These are phyloP conservation scores for Spatholobus suberectus DNA, from an alignment of 306 rosid species.

Conservation along the genomic window DNA sequence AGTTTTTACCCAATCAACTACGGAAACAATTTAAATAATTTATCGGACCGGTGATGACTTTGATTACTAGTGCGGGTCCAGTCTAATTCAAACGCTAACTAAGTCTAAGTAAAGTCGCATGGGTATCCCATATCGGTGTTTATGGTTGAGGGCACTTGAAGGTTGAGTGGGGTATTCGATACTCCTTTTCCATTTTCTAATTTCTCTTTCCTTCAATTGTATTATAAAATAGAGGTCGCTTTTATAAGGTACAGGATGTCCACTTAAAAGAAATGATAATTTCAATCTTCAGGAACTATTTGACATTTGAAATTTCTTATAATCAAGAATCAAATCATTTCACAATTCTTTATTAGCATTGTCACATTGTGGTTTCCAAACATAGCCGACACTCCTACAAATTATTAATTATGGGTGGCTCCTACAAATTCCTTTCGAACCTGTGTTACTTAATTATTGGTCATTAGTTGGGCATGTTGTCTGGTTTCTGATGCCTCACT, in stretches of 20 bases:
- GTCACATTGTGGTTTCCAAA: slow-evolving; percentile 32
- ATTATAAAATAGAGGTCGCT: neutral
- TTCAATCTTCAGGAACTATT: neutral
- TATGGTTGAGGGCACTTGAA: neutral
- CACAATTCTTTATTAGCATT: neutral
- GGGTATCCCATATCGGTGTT: neutral
- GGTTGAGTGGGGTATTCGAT: slow-evolving; percentile 5
- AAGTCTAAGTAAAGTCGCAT: neutral
- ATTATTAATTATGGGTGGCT: slow-evolving; percentile 22
- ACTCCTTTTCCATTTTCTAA: neutral
- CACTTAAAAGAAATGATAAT: slow-evolving; percentile 7
- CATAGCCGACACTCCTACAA: slow-evolving; percentile 26
- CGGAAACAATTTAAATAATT: neutral
- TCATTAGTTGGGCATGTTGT: slow-evolving; percentile 33
- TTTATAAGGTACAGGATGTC: neutral
- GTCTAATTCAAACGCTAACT: neutral
- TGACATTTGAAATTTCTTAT: slow-evolving; percentile 7
- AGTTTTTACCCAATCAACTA: neutral
- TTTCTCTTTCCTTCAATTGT: neutral
- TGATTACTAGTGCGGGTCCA: neutral
- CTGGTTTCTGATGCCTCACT: slow-evolving; percentile 31
- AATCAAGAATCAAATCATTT: neutral
- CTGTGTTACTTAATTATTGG: slow-evolving; percentile 34
- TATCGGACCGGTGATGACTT: neutral
- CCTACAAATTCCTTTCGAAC: neutral